phyloP scores from a whole-genome alignment of 495 filamentous ascomycete species.

The Podospora comata region DNA sequence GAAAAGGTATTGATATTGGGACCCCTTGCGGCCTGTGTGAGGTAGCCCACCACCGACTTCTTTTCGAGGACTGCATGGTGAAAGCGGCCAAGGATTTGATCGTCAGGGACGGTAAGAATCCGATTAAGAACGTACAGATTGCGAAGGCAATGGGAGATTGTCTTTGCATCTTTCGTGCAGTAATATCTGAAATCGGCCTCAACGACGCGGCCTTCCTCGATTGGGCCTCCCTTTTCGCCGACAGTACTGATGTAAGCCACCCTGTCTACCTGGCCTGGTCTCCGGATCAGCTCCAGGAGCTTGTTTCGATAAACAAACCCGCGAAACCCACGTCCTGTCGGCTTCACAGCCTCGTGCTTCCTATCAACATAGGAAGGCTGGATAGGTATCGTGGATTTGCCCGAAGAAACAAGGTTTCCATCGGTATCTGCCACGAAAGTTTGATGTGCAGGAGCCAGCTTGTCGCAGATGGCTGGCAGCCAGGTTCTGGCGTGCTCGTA shows the following conservation, averaged over 20 bases:
- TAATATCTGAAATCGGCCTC: background rate
- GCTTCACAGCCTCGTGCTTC: no score
- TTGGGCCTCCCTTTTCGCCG: no score
- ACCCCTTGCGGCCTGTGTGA: background rate
- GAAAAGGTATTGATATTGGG: background rate
- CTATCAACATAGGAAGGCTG: background rate
- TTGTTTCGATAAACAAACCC: background rate
- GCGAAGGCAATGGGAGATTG: background rate
- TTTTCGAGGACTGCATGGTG: background rate
- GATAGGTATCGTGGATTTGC: background rate
- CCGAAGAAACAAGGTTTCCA: background rate
- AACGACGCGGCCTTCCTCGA: background rate
- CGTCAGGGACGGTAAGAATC: background rate
- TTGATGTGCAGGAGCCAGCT: background rate
- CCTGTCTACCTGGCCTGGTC: background rate
- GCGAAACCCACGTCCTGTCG: background rate
- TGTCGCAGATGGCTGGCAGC: background rate
- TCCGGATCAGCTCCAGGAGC: background rate
- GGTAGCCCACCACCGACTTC: background rate
- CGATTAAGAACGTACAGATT: background rate
- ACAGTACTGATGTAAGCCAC: background rate
- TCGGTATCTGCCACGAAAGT: background rate
- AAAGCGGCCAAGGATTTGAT: background rate
- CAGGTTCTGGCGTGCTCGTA: background rate
- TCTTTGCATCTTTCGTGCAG: background rate